Percentiles rank a stretch among this genome's conserved stretches.
phyloP scores from a whole-genome alignment of 2,329 filamentous ascomycete species.

The Fusarium fracticaudum region DNA sequence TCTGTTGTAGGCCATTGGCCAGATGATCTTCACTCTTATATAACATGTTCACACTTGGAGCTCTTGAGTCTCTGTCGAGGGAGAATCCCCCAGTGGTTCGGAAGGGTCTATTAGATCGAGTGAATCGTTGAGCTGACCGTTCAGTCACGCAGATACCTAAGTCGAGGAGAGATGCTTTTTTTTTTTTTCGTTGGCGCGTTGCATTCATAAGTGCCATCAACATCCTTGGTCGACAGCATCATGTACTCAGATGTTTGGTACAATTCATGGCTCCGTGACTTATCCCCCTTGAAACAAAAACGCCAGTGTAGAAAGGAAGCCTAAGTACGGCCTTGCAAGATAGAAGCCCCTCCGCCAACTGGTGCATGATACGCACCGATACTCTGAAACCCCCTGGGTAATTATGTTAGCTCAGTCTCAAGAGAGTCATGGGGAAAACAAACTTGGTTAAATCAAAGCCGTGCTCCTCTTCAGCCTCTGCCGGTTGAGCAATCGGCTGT shows the following conservation, averaged over 20 bases:
- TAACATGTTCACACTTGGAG: slow-evolving; percentile 22
- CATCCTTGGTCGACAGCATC: slow-evolving; percentile 7
- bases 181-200: slow-evolving; percentile 25
- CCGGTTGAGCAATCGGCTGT: slow-evolving; percentile 42
- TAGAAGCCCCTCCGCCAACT: slow-evolving; percentile 57
- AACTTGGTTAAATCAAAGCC: slow-evolving; percentile 70
- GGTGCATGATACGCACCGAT: slow-evolving; percentile 71
- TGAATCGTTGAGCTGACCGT: not conserved
- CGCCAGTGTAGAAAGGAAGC: not conserved
- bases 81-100: not conserved
- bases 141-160: not conserved
- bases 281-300: slow-evolving; percentile 13
- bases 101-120: not conserved
- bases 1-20: slow-evolving; percentile 27
- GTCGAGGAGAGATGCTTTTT: not conserved
- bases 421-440: slow-evolving; percentile 22
- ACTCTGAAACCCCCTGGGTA: slow-evolving; percentile 68
- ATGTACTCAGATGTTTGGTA: not conserved
- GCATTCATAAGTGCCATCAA: slow-evolving; percentile 27
- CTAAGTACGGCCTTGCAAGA: slow-evolving; percentile 51
- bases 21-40: slow-evolving; percentile 44
- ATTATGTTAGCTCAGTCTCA: slow-evolving; percentile 17
- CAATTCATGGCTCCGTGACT: slow-evolving; percentile 10
- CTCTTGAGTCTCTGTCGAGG: not conserved
- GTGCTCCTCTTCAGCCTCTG: slow-evolving; percentile 57